Evolutionary conservation across 2,329 filamentous ascomycete species (phyloP), one percentile per base, ranked within the genome.

Genomic region (Colletotrichum truncatum): DNA sequence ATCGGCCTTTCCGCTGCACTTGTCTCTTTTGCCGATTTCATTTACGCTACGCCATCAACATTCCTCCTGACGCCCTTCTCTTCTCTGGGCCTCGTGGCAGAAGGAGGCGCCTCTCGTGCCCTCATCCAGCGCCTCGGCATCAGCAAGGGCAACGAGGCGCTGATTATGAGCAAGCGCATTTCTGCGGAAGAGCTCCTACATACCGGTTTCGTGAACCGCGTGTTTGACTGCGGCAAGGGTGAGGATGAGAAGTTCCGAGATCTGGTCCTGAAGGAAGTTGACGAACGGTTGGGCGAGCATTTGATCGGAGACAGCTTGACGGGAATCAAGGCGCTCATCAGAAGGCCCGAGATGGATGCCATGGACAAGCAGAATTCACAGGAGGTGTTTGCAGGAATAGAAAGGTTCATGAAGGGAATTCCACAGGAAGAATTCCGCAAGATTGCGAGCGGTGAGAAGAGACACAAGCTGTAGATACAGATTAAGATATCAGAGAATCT

Each of bases 61-160:
- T 99, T 93, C 80, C 84, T 98, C 25, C 88, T 98, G 25, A 97
- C 94, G 1, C 96, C 96, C 4, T 98, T 98, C 80, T 91, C 90
- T 4, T 95, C 92, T 1, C 86, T 98, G 1, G 95, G 96, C 1
- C 87, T 99, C 1, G 94, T 98, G 1, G 87, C 94, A 58, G 96
- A 98, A 81, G 96, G 95, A 39, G 93, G 91, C 48, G 89, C 94
- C 0, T 93, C 89, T 14, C 83, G 89, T 59, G 93, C 90, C 0
- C 91, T 98, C 62, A 93, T 96, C 12, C 86, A 91, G 72, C 84
- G 95, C 0, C 83, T 98, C 23, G 96, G 96, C 1, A 86, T 93
- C 53, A 82, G 87, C 64, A 92, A 93, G 75, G 94, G 94, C 9
- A 97, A 97, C 74, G 96, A 98, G 83, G 95, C 96, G 11, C 85